Evolutionary conservation across 2,329 filamentous ascomycete species (phyloP), one percentile per base, ranked within the genome.

Genomic region (Fusarium nurragi): DNA sequence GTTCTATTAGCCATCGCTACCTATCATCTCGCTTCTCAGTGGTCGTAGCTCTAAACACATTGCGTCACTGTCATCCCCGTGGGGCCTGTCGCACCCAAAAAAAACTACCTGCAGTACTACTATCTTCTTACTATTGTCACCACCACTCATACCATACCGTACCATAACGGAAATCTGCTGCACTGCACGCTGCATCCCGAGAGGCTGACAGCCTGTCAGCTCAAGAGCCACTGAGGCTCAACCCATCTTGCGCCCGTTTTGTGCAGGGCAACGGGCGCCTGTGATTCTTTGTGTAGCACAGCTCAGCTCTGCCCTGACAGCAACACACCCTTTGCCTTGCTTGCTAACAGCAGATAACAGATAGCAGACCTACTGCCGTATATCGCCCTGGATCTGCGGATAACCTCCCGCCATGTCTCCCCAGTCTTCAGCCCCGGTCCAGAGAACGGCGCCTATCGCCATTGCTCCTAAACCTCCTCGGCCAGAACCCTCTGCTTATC

Each of bases 361-460:
- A 34, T 34, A 34, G 16, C 16, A 10, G 32, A 34, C 11, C 32
- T 53, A 36, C n/a, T 41, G 32, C 52, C 37, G 44, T 53, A 58
- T 56, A 54, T 60, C 48, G 45, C 53, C 54, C 55, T 54, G 64
- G 66, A 60, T 54, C 54, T 40, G 51, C 36, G 28, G 14, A 39
- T 49, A 50, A 34, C 47, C 36, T 58, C 37, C 71, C 75, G 73
- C 73, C 77, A 87, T 87, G 83, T 83, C 85, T 69, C 70, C 75
- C 47, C 83, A 81, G 70, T 79, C 84, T 68, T 77, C 82, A 72
- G 67, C 52, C 56, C 55, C 69, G 12, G 79, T 88, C 74, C 80
- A 83, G 65, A 81, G 87, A 76, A 88, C 86, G 78, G 85, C 85
- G 74, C 87, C 87, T 70, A 89, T 89, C 75, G 83, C 86, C 75